Evolutionary conservation across 208 protist genomes (phyloP), one percentile per base, ranked within the genome.

Genomic region (Porcisia deanei): DNA sequence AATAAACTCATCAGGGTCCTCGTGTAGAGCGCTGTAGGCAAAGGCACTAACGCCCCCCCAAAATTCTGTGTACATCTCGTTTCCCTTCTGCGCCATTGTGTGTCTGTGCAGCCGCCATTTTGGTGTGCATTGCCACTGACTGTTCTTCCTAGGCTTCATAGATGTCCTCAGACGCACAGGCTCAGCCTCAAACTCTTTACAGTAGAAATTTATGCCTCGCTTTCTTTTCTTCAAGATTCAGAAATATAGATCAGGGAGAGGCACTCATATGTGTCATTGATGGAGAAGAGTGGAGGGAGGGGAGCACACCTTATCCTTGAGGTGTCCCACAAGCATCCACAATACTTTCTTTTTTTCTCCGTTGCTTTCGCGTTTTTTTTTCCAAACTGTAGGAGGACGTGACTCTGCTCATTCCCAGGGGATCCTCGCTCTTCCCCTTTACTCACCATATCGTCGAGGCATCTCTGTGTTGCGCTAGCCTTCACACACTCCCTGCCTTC

Each of bases 321-420:
- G 22, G 63, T 47, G 37, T 34, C 41, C 10, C 9, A 37, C 63
- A 67, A 4, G 7, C 63, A 67, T 20, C 9, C 41, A 12, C 54
- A n/a, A 71, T 65, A 34, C 81, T 66, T 79, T 75, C 80, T 64
- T 79, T 45, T 45, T 30, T 45, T 0, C 41, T 12, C 41, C 43
- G 22, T 65, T 41, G 9, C 43, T 45, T 65, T 22, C 57, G 25
- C 61, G 45, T 69, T 67, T 71, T 16, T 77, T 78, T 68, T 65
- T 75, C 30, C 66, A 41, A 63, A 52, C 66, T 18, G 34, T 73
- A 58, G 34, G 10, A 45, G 37, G 10, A n/a, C 60, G 60, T 22
- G 37, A 45, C 60, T 9, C 37, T 45, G 25, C 12, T 43, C 52
- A 75, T 30, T 49, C 55, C 45, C 30, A n/a, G 54, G 25, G 30